Evolutionary conservation across 192 early-diverging fungal species (phyloP), one percentile per base, ranked within the genome.

Genomic region (Rhizoclosmatium sp.): DNA sequence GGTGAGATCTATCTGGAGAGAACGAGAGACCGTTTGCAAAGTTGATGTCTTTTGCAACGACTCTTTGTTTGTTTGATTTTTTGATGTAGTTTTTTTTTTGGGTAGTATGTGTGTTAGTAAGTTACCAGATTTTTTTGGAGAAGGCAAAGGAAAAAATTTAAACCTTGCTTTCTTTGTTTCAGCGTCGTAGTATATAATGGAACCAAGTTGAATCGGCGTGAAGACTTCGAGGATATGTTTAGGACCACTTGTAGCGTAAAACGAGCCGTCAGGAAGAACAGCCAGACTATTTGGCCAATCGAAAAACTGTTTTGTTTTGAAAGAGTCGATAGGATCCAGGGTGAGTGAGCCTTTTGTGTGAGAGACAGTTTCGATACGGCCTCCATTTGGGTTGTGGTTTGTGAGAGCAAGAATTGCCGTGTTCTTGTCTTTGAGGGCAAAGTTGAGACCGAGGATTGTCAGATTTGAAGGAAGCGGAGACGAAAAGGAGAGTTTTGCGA

Each of bases 101-200:
- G 31, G 31, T 31, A 0, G 0, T 23, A 65, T 39, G 42, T 45
- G 71, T 31, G 31, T 31, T 31, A 31, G 31, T 31, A 31, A 31
- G 31, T 31, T 31, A 31, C 31, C 31, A 31, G 31, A 31, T 31
- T 31, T 31, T 31, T 31, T 31, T 31, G 31, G 31, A 31, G 31
- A 31, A 31, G 31, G 31, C 31, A 31, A 31, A 31, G 31, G 0
- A 31, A 31, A 31, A 31, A 31, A 31, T 31, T 31, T 31, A 31
- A 54, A 54, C 51, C 51, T 54, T 7, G 61, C 16, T 60, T 19
- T 75, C 14, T 75, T 60, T n/a, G 23, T 64, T 60, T 19, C 19
- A 12, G 73, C 59, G 42, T 75, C 41, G 73, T 75, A 64, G 60
- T 64, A 75, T 7, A 75, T n/a, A 45, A 75, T 64, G 16, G n/a